Evolutionary conservation across 2,329 filamentous ascomycete genomes (phyloP).

Genomic region (Fusarium buharicum): DNA sequence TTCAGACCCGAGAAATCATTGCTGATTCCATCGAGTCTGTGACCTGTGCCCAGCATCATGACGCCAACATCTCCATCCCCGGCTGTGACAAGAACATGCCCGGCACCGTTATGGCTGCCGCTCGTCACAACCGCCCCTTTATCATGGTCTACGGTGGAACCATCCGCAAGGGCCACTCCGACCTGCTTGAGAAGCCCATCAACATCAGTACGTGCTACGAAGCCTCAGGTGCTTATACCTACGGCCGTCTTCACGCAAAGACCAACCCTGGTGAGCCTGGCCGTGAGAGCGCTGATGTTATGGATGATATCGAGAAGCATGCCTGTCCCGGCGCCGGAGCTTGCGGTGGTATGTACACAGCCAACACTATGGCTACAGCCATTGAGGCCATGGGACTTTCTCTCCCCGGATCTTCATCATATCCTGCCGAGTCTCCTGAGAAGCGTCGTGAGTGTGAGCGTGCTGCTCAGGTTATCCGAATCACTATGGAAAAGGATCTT

Average conservation of each 20-base stretch:
- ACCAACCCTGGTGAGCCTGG: slow-evolving; percentile 69
- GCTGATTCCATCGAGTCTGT: slow-evolving; percentile 95
- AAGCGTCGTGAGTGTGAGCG: slow-evolving; percentile 90
- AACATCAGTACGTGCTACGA: slow-evolving; percentile 93
- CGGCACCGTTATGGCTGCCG: slow-evolving; percentile 88
- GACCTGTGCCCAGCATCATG: slow-evolving; percentile 90
- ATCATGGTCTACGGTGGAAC: slow-evolving; percentile 96
- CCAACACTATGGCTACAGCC: slow-evolving; percentile 89
- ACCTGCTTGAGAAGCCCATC: slow-evolving; percentile 78
- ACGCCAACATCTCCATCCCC: slow-evolving; percentile 91
- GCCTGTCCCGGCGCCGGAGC: slow-evolving; percentile 74
- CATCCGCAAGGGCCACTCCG: slow-evolving; percentile 86
- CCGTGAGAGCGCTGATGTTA: slow-evolving; percentile 78
- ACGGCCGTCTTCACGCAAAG: slow-evolving; percentile 79
- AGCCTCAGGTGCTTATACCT: slow-evolving; percentile 83
- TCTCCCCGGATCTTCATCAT: slow-evolving; percentile 85
- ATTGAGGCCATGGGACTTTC: slow-evolving; percentile 91
- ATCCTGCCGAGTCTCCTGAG: slow-evolving; percentile 80
- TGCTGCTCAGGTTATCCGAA: slow-evolving; percentile 79
- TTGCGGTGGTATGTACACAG: slow-evolving; percentile 89
- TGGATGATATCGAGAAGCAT: slow-evolving; percentile 83
- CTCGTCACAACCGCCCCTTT: slow-evolving; percentile 89
- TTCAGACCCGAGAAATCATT: slow-evolving; percentile 91
- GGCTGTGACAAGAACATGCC: slow-evolving; percentile 99
- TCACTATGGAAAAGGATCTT: slow-evolving; percentile 85